Evolutionary conservation across 208 protist species (phyloP).

Genomic region (Endotrypanum monterogeii): DNA sequence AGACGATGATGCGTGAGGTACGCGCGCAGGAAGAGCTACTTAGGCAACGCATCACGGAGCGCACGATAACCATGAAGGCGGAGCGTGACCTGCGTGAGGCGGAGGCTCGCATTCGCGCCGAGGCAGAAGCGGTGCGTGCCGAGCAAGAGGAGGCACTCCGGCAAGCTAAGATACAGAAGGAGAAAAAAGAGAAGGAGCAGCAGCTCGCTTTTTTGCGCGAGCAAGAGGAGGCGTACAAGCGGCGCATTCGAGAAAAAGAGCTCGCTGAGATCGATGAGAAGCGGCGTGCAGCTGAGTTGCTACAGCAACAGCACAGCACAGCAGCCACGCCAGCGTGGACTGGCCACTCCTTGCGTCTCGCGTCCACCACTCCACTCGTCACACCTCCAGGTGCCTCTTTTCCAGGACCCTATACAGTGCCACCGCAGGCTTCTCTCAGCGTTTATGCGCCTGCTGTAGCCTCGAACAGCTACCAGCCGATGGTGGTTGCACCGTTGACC

Average conservation of each 20-base stretch:
- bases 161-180: conserved; percentile 26
- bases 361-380: background rate
- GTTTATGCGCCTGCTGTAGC: background rate
- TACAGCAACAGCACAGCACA: conserved; percentile 14
- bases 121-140: conserved; percentile 29
- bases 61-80: conserved; percentile 27
- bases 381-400: background rate
- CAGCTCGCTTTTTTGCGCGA: conserved; percentile 53
- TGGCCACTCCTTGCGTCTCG: conserved; percentile 2
- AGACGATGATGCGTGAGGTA: conserved; percentile 44
- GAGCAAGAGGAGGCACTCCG: conserved; percentile 46
- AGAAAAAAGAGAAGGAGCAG: conserved; percentile 31
- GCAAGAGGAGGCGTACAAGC: conserved; percentile 61
- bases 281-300: conserved; percentile 23
- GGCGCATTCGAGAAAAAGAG: conserved; percentile 50
- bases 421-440: background rate
- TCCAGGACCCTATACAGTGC: background rate
- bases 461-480: conserved; percentile 3
- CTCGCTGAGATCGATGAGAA: conserved; percentile 42
- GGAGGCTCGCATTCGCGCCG: conserved; percentile 30
- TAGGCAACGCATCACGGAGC: conserved; percentile 49
- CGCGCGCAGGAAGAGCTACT: conserved; percentile 79
- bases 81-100: conserved; percentile 18
- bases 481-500: conserved; percentile 10
- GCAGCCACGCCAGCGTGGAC: background rate